Evolutionary conservation across 495 filamentous ascomycete genomes (phyloP), one percentile per base, ranked within the genome.

Genomic region (Tirmania nivea): DNA sequence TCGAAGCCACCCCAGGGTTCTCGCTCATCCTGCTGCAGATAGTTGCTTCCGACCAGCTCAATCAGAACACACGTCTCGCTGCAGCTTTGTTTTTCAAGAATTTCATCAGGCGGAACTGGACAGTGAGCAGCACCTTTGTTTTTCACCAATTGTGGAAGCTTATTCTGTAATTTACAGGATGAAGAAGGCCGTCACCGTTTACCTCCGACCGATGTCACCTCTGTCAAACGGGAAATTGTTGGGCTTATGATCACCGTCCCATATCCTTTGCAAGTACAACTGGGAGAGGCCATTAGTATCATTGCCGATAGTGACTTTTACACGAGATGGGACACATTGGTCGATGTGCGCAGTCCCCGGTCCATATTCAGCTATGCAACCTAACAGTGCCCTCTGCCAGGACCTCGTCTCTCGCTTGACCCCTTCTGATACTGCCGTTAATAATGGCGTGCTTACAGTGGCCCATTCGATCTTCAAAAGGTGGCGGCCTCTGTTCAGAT

Each of bases 281-380:
- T 99, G 47, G 92, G 92, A 58, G 92, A 96, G 59, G 87, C 90
- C 37, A 86, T 95, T 64, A 94, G 90, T 68, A 76, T 86, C 57
- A 96, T 99, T 56, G 92, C 92, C 36, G 89, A 96, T 66, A 94
- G 86, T 59, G 92, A 99, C 65, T 99, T 99, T 68, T 96, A 82
- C 81, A 71, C 80, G 66, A 74, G 83, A 61, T 99, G 92, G 92
- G 83, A 94, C 62, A 92, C 86, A 35, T 72, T 99, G 55, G 82
- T 88, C 49, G 78, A 85, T 70, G 78, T 83, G 65, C 31, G 35
- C 56, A 70, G 66, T 48, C 25, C 20, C 49, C n/a, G 10, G 52
- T n/a, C 11, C 17, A 55, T 56, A 31, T 31, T 31, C 25, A 31
- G 25, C 2, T 7, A 31, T 31, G 3, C 25, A 31, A 31, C 25